Base-by-base conservation (phyloP, 225 moss, liverwort and hornwort species). In the Lunularia cruciata region DNA sequence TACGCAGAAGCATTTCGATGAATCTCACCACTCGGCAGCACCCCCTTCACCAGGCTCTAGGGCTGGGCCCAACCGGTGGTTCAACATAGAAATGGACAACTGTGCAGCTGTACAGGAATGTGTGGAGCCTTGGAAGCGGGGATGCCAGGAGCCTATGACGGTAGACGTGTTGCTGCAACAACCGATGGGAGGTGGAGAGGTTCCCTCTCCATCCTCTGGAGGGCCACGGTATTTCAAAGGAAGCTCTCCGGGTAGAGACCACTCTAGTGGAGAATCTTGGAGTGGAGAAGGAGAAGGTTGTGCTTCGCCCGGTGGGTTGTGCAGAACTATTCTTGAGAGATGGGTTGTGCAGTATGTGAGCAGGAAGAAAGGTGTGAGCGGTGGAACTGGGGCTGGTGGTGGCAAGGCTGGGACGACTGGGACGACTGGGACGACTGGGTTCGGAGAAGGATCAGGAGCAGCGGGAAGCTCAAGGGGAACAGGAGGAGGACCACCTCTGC, bases 81-180 rank as follows among this genome's bases (percentile, higher is more conserved):
- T 98, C 80, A 98, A 98, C 81, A 72, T 98, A 81, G 92, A 93
- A 77, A 82, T 88, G 83, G 98, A 91, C 45, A 89, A 79, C 71
- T 82, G 77, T 38, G 73, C 72, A 57, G 81, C 85, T 49, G 82
- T 88, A 36, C 43, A 49, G 62, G 93, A 89, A 58, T 84, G 82
- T 66, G 98, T 83, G 78, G 98, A 98, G 65, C 78, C 85, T 8
- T 98, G 98, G 98, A 81, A 66, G 40, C 76, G 90, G 35, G 92
- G 89, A 48, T 52, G 72, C 58, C 68, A 79, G 71, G 90, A 91
- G 74, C 93, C 98, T 52, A 91, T 98, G 91, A 91, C 91, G 68
- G 91, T 98, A 73, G 98, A 98, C 67, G 79, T 98, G 26, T 72
- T 90, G 77, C 62, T 93, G 79, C 91, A 98, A 75, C 98, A 96